Evolutionary conservation across 1,139 yeast species (phyloP).

Genomic region (Arxiozyma heterogenica): DNA sequence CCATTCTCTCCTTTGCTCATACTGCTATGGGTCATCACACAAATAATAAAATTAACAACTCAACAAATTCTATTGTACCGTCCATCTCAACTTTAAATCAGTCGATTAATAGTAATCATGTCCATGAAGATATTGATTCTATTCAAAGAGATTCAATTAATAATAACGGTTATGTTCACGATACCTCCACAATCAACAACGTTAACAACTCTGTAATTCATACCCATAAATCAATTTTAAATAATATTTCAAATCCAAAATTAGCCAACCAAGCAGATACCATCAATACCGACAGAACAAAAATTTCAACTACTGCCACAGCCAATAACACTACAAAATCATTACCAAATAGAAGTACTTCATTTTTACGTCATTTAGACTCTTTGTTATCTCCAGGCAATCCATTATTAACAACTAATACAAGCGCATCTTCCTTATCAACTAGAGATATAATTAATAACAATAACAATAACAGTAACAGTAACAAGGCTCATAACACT

Average conservation of each 20-base stretch:
- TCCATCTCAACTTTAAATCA: not conserved
- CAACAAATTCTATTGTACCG: not conserved
- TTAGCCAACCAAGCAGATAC: slow-evolving; percentile 1
- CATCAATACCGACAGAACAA: not conserved
- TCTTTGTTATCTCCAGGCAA: slow-evolving; percentile 22
- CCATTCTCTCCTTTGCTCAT: slow-evolving; percentile 19
- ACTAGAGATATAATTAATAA: not conserved
- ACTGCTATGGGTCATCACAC: slow-evolving; percentile 20
- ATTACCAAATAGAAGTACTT: slow-evolving; percentile 16
- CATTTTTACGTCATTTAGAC: slow-evolving; percentile 33
- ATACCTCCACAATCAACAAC: not conserved
- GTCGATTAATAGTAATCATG: not conserved
- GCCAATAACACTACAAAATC: not conserved
- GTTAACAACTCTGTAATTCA: not conserved
- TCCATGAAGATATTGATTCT: too few relatives aligned
- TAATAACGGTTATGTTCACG: not conserved
- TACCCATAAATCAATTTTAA: not conserved
- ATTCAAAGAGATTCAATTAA: slow-evolving; percentile 4
- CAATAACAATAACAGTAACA: not conserved
- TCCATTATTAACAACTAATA: not conserved
- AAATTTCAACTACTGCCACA: not conserved
- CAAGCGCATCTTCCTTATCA: not conserved
- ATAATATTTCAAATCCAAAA: not conserved
- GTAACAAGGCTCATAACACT: not conserved
- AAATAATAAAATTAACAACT: slow-evolving; percentile 12